A percentile compares a stretch with the other conserved stretches of the same genome.
Evolutionary conservation across 805 yeast species (phyloP).

Genomic region (Kuraishia ogatae): DNA sequence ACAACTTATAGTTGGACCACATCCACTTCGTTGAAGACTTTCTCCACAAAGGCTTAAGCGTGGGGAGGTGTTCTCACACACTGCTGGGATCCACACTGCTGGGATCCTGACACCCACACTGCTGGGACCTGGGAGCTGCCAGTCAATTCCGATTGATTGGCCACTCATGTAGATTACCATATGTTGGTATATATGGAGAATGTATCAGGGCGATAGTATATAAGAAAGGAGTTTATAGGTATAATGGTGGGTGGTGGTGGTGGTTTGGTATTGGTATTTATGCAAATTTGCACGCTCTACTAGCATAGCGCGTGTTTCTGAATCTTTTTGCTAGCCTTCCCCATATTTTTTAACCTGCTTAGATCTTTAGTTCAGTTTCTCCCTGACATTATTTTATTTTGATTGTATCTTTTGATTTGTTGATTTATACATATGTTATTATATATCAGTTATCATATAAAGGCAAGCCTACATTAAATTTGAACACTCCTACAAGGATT

Average conservation of each 20-base stretch:
- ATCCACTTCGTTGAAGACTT: conserved; percentile 31
- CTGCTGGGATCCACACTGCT: no score
- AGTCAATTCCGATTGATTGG: background rate
- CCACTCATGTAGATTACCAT: background rate
- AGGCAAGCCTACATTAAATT: background rate
- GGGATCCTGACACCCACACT: no score
- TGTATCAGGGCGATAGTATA: background rate
- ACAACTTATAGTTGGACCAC: conserved; percentile 37
- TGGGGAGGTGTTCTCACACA: no score
- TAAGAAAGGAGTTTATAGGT: background rate
- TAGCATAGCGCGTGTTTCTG: no score
- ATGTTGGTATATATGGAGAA: background rate
- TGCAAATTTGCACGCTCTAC: no score
- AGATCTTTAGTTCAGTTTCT: background rate
- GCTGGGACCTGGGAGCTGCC: no score
- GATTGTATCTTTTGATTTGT: conserved; percentile 4
- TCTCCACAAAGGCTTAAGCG: conserved; percentile 38
- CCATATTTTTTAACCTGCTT: background rate
- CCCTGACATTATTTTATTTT: conserved; percentile 2
- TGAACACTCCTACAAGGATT: no score
- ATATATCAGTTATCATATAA: background rate
- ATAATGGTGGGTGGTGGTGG: background rate
- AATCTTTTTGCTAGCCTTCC: background rate
- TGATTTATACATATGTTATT: conserved; percentile 1
- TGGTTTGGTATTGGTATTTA: background rate